Evolutionary conservation across 2,329 filamentous ascomycete species (phyloP).

Genomic region (Neopestalotiopsis sp.): DNA sequence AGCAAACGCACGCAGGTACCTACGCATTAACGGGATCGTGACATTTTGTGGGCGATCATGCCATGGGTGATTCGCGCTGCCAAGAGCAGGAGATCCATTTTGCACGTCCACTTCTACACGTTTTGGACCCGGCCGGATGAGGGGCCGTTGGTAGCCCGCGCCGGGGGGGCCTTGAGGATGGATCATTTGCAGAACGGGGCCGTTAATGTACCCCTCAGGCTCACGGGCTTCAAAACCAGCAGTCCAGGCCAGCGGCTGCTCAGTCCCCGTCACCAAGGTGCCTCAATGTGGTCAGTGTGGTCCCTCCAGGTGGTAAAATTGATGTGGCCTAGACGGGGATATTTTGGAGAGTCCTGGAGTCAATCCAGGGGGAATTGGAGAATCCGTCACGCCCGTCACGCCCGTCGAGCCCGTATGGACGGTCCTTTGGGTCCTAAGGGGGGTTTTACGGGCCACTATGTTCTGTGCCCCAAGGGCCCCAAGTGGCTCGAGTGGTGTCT

Average conservation of each 20-base stretch:
- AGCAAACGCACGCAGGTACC: not conserved
- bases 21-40: not conserved
- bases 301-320: conserved; percentile 12
- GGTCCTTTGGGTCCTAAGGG: not conserved
- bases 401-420: no score
- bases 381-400: not conserved
- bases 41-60: not conserved
- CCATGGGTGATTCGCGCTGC: not conserved
- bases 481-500: not conserved
- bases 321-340: not conserved
- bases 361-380: not conserved
- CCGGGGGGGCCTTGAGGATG: not conserved
- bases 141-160: not conserved
- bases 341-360: not conserved
- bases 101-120: conserved; percentile 3
- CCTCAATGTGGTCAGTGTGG: not conserved
- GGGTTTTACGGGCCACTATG: not conserved
- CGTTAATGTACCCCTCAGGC: not conserved
- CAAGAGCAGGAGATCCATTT: not conserved
- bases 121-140: not conserved
- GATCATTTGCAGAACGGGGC: not conserved
- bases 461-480: not conserved
- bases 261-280: conserved; percentile 7
- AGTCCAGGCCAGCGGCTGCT: not conserved
- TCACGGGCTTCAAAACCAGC: not conserved